Evolutionary conservation across 768 basidiomycete species (phyloP), one percentile per base, ranked within the genome.

Genomic region (Amylocystis lapponica): DNA sequence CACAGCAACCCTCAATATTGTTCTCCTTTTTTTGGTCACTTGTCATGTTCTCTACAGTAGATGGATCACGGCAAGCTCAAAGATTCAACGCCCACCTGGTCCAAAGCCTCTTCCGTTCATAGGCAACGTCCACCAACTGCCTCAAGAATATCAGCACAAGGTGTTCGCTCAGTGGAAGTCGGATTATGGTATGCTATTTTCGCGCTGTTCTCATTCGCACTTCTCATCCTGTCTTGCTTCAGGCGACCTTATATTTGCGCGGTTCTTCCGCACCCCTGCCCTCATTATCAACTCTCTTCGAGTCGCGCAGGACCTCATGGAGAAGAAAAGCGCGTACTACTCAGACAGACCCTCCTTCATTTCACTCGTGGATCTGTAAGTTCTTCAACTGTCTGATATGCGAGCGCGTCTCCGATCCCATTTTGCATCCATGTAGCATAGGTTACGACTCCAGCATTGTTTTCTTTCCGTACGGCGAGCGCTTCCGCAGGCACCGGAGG

Each of bases 321-420:
- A 62, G 13, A 57, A 55, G 45, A 44, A 52, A 13, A 50, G 57
- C 25, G 34, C 43, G 5, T 50, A 52, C 14, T 60, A 58, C 37
- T 59, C 59, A 5, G 56, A 56, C 33, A 43, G 59, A 16, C 55
- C 57, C 3, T 38, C 17, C 5, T 30, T 54, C 11, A 35, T 41
- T 3, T 40, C 60, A 36, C 22, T 42, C 5, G 29, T 36, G 9
- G 58, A 61, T 23, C 25, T 59, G 55, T 58, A 39, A 25, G 52
- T 48, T 20, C 21, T 9, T 29, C 14, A 8, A 38, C 17, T 10
- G 14, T 16, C 39, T 16, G 36, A 37, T 21, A 33, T 13, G 7
- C 19, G 32, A 13, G 32, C 32, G 7, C n/a, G n/a, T n/a, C n/a
- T n/a, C n/a, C 14, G 6, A 13, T 33, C 14, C 14, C 14, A 13